Conservation (phyloP, 2,329 filamentous ascomycete genomes). For the Diaporthe caulivora region DNA sequence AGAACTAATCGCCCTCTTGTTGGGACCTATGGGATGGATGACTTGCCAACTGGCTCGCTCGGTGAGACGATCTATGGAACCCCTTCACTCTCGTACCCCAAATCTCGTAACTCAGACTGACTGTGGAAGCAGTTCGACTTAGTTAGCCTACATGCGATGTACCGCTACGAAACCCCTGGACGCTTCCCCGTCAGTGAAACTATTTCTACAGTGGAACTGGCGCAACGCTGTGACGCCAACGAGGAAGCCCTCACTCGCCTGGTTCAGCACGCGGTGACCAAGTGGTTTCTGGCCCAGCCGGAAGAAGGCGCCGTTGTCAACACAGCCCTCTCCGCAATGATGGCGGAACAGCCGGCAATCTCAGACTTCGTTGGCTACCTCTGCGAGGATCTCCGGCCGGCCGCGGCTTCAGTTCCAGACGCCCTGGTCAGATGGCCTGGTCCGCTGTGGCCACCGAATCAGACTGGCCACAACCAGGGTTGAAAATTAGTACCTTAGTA, state of each 20-base stretch:
- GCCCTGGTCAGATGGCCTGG: not conserved
- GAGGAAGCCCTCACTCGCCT: not conserved
- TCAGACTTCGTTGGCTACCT: not conserved
- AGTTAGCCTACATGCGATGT: not conserved
- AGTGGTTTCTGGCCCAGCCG: not conserved
- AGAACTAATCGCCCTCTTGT: not conserved
- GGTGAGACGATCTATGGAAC: not conserved
- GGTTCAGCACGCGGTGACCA: not conserved
- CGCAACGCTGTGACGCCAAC: not conserved
- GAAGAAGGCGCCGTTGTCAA: not conserved
- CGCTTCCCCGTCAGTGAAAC: not conserved
- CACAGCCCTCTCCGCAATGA: not conserved
- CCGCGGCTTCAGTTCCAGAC: not conserved
- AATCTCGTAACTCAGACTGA: not conserved
- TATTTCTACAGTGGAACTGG: not conserved
- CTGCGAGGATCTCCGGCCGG: not conserved
- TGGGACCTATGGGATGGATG: not conserved
- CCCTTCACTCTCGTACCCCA: not conserved
- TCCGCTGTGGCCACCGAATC: not conserved
- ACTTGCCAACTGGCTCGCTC: not conserved
- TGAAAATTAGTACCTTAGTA: no score
- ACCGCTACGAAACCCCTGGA: not conserved
- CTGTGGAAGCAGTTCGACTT: not conserved
- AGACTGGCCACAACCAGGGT: not conserved
- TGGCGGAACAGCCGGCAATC: not conserved